Evolutionary conservation across 129 eudicot genomes (phyloP), one percentile per base, ranked within the genome.

Genomic region (Flaveria brownii): DNA sequence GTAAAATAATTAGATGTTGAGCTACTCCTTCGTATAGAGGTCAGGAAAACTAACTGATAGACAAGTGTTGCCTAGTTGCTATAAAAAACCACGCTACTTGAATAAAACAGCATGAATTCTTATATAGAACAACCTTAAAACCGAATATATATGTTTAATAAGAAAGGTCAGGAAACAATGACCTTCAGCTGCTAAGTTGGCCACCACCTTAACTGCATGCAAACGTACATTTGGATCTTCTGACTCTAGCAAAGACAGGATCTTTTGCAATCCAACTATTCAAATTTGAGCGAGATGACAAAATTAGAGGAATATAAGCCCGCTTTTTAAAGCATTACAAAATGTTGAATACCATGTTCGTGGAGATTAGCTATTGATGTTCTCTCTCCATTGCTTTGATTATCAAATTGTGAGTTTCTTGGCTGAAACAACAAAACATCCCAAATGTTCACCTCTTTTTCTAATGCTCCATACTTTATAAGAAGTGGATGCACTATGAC

Each of bases 111-210:
- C 43, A 12, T 2, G 1, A 15, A 11, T 46, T 71, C 5, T 36
- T 20, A 39, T 16, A 70, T 20, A 49, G n/a, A 60, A 26, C 59
- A 45, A 59, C n/a, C 63, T 46, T 13, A 9, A 67, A 55, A 54
- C 7, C 25, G 56, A 12, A 12, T 1, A 51, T 46, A 76, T 28
- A 67, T 52, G 10, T 42, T 30, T 20, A 42, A 62, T 42, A 64
- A 59, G 23, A 79, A 80, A 64, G 57, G 39, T 75, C 6, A 62
- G 67, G 77, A 25, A 57, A 25, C 61, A 78, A 69, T 77, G 74
- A 95, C 99, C 99, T 95, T 95, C 99, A 78, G 99, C 99, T 70
- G 99, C 99, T 73, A 95, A 89, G 87, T 91, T 95, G 70, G 99
- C 99, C 77, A 95, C 99, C 72, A 95, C 96, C 79, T 95, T 95